These are phyloP conservation scores for Daldinia bambusicola DNA, from an alignment of 495 filamentous ascomycete species.

Conservation along the genomic window DNA sequence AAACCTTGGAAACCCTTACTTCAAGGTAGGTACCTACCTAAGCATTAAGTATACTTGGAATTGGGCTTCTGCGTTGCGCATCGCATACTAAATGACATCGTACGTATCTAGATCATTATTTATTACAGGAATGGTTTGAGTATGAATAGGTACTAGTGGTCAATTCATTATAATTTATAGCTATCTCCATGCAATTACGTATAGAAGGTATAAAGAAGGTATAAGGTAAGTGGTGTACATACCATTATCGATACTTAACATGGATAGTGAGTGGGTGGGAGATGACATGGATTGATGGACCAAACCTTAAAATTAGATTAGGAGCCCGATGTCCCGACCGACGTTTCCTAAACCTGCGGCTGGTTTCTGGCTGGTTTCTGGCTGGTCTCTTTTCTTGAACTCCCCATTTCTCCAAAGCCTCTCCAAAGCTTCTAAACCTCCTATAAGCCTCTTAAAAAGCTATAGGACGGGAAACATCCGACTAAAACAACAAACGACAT, in stretches of 20 bases:
- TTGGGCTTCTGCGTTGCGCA: not conserved
- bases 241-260: conserved; percentile 15
- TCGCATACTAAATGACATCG: too few relatives aligned
- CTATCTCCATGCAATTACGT: too few relatives aligned
- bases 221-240: not conserved
- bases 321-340: conserved; percentile 38
- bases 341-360: conserved; percentile 28
- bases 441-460: not conserved
- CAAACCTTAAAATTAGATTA: conserved; percentile 32
- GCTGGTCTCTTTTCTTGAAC: conserved; percentile 7
- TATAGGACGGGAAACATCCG: conserved; percentile 5
- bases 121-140: too few relatives aligned
- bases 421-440: not conserved
- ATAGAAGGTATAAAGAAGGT: too few relatives aligned
- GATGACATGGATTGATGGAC: conserved; percentile 21
- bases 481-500: not conserved
- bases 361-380: too few relatives aligned
- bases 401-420: conserved; percentile 20
- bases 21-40: too few relatives aligned
- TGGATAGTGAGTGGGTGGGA: conserved; percentile 1
- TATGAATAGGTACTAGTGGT: too few relatives aligned
- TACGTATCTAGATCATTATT: too few relatives aligned
- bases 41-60: not conserved
- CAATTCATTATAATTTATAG: too few relatives aligned
- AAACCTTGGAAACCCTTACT: too few relatives aligned